Evolutionary conservation across 176 grass and related monocot genomes (phyloP), one percentile per base, ranked within the genome.

Genomic region (Eremochloa ophiuroides): DNA sequence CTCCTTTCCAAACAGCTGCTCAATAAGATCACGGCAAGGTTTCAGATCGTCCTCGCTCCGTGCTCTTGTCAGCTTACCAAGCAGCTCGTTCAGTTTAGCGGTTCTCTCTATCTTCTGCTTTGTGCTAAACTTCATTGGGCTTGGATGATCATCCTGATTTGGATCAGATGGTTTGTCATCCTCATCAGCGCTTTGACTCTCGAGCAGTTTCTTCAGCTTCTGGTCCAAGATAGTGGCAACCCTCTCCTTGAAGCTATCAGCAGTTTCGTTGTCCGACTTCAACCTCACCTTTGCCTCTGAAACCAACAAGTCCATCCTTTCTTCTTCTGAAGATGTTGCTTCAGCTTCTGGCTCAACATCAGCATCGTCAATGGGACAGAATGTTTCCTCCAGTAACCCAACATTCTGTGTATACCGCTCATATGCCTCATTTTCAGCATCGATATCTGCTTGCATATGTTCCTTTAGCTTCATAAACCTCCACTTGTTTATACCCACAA

Each of bases 381-480:
- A 93, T 47, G 83, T 81, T 91, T 99, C 92, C 88, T 95, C 90
- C 17, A 99, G 85, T 56, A 95, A 75, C n/a, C 71, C 69, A 26
- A 93, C 85, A 79, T 93, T 93, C 51, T 88, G 84, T 75, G 86
- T 88, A 34, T 98, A 98, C 26, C 92, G 92, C 40, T 98, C 88
- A 60, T 88, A 94, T 77, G 91, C 89, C 84, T 97, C 95, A 86
- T 88, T 89, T 83, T 95, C 95, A 79, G 72, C 88, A 88, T 98
- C 92, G 15, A 91, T 74, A 72, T 98, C 83, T 84, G 46, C 86
- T 89, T 95, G 85, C 72, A 93, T 78, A 63, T 99, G 93, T 76
- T 93, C 90, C 71, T 82, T 99, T 84, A 99, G 84, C 80, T 93
- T 95, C 67, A 77, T 89, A 91, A 94, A 85, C 48, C 88, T 93